phyloP scores from a whole-genome alignment of 352 stramenopile genomes.

The Phytopythium cucurbitacearum region DNA sequence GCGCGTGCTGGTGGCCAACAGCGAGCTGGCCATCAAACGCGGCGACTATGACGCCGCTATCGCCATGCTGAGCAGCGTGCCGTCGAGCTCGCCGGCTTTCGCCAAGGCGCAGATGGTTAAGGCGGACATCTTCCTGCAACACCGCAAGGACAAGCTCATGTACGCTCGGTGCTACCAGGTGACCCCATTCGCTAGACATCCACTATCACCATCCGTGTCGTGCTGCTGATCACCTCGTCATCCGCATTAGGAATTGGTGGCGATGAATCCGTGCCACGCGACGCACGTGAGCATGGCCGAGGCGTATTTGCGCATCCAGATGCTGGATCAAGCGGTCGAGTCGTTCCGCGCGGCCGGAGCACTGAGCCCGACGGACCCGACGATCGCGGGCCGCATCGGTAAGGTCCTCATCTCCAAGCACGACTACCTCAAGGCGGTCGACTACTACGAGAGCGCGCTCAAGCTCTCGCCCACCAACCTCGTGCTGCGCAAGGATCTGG shows the following conservation, averaged over 20 bases:
- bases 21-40: conserved; percentile 86
- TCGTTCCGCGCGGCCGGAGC: conserved; percentile 60
- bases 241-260: conserved; percentile 62
- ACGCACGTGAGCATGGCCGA: conserved; percentile 86
- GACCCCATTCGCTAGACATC: neutral
- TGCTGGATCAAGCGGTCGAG: conserved; percentile 85
- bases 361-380: conserved; percentile 61
- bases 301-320: conserved; percentile 90
- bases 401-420: conserved; percentile 91
- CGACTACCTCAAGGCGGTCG: conserved; percentile 90
- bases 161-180: conserved; percentile 88
- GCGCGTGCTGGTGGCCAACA: conserved; percentile 88
- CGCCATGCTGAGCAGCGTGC: conserved; percentile 86
- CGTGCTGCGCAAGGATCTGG: conserved; percentile 86
- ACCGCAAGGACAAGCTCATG: conserved; percentile 88
- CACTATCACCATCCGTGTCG: no score
- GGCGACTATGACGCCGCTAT: conserved; percentile 90
- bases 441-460: conserved; percentile 92
- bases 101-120: conserved; percentile 90
- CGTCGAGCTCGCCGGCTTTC: conserved; percentile 71
- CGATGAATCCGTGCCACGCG: conserved; percentile 60
- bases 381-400: conserved; percentile 85
- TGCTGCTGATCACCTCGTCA: neutral
- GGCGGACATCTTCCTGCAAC: conserved; percentile 90
- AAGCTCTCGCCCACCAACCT: conserved; percentile 72